Conservation (phyloP, 306 rosid genomes). For the Quercus alba region DNA sequence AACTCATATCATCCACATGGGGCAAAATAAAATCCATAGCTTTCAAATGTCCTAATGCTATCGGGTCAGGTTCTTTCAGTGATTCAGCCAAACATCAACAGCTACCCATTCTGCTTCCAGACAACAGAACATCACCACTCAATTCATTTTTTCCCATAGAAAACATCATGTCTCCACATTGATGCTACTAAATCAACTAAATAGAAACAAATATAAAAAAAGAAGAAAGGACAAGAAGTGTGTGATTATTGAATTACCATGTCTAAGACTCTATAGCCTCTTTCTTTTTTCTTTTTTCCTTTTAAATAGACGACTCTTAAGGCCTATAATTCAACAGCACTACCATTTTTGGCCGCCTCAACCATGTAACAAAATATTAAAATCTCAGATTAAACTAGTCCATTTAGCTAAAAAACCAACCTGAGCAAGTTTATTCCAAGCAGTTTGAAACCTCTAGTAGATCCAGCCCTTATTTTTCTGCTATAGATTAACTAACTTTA, state of each 20-base stretch:
- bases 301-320: no score
- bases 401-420: neutral
- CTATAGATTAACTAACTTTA: neutral
- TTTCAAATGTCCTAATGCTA: neutral
- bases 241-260: no score
- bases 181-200: neutral
- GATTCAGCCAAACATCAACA: neutral
- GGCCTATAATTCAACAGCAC: no score
- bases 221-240: neutral
- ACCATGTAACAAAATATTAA: neutral
- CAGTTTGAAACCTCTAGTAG: neutral
- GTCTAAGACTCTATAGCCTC: no score
- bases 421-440: neutral
- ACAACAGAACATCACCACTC: neutral
- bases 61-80: neutral
- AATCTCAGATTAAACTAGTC: neutral
- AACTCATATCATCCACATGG: no score
- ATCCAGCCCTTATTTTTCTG: neutral
- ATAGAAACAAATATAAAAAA: neutral
- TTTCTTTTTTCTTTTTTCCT: no score
- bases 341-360: neutral
- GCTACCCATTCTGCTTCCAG: neutral
- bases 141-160: neutral
- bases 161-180: neutral
- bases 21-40: neutral